A percentile compares a stretch with the other conserved stretches of the same genome.
Evolutionary conservation across 2,329 filamentous ascomycete species (phyloP).

Genomic region (Alternaria triticimaculans): DNA sequence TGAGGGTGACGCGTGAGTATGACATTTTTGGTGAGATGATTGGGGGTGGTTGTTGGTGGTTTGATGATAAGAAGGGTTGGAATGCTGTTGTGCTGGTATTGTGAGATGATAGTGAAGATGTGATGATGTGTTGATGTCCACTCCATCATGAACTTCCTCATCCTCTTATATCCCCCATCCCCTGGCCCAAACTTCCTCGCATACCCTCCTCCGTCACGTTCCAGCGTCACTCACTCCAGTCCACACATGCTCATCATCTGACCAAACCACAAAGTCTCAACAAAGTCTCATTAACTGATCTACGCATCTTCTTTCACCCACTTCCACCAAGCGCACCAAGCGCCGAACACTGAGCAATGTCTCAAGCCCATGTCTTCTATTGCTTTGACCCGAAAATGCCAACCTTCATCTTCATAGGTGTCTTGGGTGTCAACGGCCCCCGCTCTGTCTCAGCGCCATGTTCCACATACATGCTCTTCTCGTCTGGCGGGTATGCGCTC

Average conservation of each 20-base stretch:
- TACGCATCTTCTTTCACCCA: background rate
- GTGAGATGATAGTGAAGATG: background rate
- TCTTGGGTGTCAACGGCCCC: background rate
- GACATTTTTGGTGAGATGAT: background rate
- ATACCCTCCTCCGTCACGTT: background rate
- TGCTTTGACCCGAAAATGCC: slow-evolving; percentile 7
- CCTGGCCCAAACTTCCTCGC: background rate
- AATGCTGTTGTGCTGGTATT: background rate
- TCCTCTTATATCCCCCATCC: background rate
- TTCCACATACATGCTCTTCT: slow-evolving; percentile 2
- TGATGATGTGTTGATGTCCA: background rate
- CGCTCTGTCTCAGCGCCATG: background rate
- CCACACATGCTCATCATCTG: background rate
- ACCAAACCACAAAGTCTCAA: background rate
- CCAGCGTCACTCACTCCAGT: background rate
- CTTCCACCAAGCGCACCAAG: background rate
- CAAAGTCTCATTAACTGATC: background rate
- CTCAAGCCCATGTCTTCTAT: background rate
- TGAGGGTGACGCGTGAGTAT: background rate
- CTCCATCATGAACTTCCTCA: background rate
- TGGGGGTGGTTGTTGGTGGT: background rate
- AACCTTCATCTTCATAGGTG: slow-evolving; percentile 6
- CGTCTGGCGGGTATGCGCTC: background rate
- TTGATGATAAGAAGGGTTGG: background rate
- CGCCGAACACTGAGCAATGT: background rate